Evolutionary conservation across 371 early-diverging fungal genomes (phyloP).

Genomic region (Mortierella polycephala): DNA sequence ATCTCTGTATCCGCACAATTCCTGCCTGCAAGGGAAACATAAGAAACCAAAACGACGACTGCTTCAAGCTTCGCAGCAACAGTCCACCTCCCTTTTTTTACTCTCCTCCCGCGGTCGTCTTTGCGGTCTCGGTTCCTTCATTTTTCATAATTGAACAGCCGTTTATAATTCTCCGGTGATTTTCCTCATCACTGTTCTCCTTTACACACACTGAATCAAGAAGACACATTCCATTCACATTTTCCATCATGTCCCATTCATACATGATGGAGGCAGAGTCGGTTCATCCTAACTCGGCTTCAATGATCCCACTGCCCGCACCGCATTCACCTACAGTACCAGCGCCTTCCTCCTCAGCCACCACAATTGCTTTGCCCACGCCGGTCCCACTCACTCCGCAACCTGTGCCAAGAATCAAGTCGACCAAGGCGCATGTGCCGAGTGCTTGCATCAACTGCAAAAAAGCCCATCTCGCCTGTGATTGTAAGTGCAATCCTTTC

Average conservation of each 20-base stretch:
- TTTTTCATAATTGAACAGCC: conserved; percentile 2
- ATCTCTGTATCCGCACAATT: background rate
- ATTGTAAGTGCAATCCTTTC: conserved; percentile 53
- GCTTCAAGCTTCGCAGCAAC: too few relatives aligned
- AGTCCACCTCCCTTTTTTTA: background rate
- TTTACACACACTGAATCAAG: background rate
- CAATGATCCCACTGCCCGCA: conserved; percentile 22
- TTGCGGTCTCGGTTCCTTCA: conserved; percentile 1
- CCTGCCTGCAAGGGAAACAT: background rate
- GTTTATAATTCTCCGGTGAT: conserved; percentile 14
- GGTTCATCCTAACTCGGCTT: conserved; percentile 31
- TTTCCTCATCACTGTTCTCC: background rate
- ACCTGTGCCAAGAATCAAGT: conserved; percentile 38
- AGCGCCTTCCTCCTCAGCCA: background rate
- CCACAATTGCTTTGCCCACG: conserved; percentile 2
- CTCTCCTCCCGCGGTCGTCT: background rate
- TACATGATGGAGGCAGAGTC: conserved; percentile 45
- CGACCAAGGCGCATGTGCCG: conserved; percentile 55
- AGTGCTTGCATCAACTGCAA: conserved; percentile 75
- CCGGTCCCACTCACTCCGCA: conserved; percentile 28
- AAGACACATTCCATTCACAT: background rate
- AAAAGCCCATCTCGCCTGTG: conserved; percentile 77
- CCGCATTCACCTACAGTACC: conserved; percentile 17
- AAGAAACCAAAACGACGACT: background rate
- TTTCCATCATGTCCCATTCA: conserved; percentile 31